Evolutionary conservation across 1,284 basidiomycete species (phyloP).

Genomic region (Phylloboletellus chloephorus): DNA sequence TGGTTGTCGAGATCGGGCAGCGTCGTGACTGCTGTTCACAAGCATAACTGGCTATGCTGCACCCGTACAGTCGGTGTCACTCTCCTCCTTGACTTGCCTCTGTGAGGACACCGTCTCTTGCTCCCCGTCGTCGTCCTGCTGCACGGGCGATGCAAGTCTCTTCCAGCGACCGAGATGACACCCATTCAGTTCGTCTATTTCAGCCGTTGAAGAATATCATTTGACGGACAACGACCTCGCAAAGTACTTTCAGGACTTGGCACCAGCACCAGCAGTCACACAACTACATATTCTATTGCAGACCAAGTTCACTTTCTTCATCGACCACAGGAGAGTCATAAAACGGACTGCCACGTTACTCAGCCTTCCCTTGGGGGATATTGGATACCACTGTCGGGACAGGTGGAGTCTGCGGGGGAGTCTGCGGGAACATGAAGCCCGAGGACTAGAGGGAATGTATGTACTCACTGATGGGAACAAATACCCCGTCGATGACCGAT

Average conservation of each 20-base stretch:
- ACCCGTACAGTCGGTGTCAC: no score
- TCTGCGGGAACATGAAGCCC: conserved; percentile 34
- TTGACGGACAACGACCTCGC: conserved; percentile 65
- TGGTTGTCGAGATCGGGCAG: conserved; percentile 5
- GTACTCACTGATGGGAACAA: conserved; percentile 52
- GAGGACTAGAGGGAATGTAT: background rate
- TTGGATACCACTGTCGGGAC: conserved; percentile 53
- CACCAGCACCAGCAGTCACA: background rate
- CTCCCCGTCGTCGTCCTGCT: conserved; percentile 35
- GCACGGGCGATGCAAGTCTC: conserved; percentile 59
- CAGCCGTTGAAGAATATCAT: conserved; percentile 32
- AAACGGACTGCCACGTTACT: conserved; percentile 1
- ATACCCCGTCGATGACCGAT: conserved; percentile 59
- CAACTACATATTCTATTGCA: background rate
- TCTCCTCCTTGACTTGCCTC: no score
- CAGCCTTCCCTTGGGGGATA: conserved; percentile 55
- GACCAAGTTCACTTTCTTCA: background rate
- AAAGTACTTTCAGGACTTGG: background rate
- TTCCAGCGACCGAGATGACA: conserved; percentile 55
- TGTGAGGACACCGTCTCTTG: no score
- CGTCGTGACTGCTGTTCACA: no score
- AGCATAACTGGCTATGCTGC: no score
- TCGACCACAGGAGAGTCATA: background rate
- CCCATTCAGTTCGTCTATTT: conserved; percentile 26
- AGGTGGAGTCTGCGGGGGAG: conserved; percentile 47